Evolutionary conservation across 148 eudicot species (phyloP), one percentile per base, ranked within the genome.

Genomic region (Fagopyrum homotropicum): DNA sequence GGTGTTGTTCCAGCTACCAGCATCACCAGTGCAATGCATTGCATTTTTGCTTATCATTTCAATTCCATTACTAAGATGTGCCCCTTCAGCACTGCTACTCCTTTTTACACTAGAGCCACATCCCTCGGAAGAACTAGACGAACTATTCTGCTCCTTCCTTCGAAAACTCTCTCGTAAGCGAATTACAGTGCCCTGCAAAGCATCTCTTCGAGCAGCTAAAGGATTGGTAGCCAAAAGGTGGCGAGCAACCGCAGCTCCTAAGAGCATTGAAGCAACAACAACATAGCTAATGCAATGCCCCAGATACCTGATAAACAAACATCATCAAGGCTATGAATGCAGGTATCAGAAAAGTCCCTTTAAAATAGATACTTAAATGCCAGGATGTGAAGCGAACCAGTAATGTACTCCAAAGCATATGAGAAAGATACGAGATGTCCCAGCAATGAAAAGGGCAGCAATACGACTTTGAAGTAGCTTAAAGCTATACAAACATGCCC

Each of bases 251-350:
- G 97, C 99, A 74, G 99, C 97, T 76, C 99, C 99, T 75, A 95
- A 83, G 55, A 95, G 89, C 72, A 95, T 93, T 72, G 99, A 90
- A 66, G 97, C 99, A 79, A 95, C 92, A 76, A 95, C 88, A 69
- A 90, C 96, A 88, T 95, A 95, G 84, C 99, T 92, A 35, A 92
- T 84, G 85, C 97, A 95, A 81, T 95, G 99, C 63, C 99, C 99
- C 79, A 95, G 74, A 72, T 89, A 95, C 99, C 99, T 95, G 87
- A 51, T 55, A 43, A 48, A 29, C 63, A 22, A 80, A 51, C 61
- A 45, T 76, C 52, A 55, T 77, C 77, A 44, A 74, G 45, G 6
- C 55, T 54, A 74, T 26, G 19, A 56, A n/a, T 43, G 71, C 14
- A n/a, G 5, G 29, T 56, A 66, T 10, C 26, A 73, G 45, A 57